phyloP scores from a whole-genome alignment of 345 rosid species.

The Clarkia xantiana region DNA sequence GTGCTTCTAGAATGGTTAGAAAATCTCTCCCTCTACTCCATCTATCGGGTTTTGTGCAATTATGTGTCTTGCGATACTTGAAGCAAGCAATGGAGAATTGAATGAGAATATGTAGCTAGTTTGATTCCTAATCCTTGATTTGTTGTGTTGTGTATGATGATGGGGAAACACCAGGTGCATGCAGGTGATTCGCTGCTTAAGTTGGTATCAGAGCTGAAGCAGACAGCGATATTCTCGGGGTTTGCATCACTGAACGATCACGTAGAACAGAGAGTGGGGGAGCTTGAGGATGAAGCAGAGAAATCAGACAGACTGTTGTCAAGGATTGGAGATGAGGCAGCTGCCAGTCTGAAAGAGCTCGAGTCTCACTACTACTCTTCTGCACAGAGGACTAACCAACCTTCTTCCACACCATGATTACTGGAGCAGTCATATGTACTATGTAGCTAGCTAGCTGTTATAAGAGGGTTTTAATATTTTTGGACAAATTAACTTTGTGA shows the following conservation, averaged over 20 bases:
- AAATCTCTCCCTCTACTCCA: conserved; percentile 3
- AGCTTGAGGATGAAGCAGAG: conserved; percentile 51
- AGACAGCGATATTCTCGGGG: conserved; percentile 79
- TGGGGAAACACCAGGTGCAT: conserved; percentile 39
- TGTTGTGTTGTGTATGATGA: too few species aligned
- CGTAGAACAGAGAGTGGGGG: conserved; percentile 57
- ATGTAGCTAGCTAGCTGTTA: too few species aligned
- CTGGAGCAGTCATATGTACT: too few species aligned
- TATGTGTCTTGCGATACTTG: too few species aligned
- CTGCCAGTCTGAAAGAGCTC: conserved; percentile 79
- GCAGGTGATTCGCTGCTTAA: conserved; percentile 83
- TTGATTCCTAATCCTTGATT: neutral
- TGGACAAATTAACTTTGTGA: too few species aligned
- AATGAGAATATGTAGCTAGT: neutral
- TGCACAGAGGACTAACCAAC: conserved; percentile 25
- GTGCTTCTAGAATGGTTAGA: conserved; percentile 79
- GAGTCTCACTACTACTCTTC: conserved; percentile 76
- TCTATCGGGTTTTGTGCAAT: too few species aligned
- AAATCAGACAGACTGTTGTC: conserved; percentile 51
- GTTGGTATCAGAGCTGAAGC: conserved; percentile 77
- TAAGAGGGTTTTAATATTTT: too few species aligned
- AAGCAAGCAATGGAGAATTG: neutral
- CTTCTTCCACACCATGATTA: neutral
- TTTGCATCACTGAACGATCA: conserved; percentile 87
- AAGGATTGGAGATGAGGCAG: conserved; percentile 65